These are phyloP conservation scores for Ganoderma lucidum DNA, from an alignment of 1,284 basidiomycete genomes.

Conservation along the genomic window DNA sequence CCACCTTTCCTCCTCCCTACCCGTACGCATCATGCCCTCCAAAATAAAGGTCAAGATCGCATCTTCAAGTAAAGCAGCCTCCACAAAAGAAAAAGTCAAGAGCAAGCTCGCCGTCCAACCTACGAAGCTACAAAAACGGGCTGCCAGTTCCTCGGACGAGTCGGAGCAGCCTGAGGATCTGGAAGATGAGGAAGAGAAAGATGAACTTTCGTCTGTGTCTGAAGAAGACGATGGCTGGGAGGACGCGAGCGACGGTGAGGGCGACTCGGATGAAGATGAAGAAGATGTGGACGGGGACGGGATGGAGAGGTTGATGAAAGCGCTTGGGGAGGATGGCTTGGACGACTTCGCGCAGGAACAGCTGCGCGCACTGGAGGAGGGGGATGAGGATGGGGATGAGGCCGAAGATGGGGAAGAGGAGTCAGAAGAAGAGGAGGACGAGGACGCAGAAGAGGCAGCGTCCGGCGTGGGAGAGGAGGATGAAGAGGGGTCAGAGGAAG, in stretches of 20 bases:
- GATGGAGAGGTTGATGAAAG: constrained; percentile 70
- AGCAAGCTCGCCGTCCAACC: constrained; percentile 17
- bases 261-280: constrained; percentile 47
- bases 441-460: constrained; percentile 35
- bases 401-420: constrained; percentile 48
- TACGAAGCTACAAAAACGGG: constrained; percentile 24
- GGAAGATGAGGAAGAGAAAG: constrained; percentile 44
- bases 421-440: constrained; percentile 40
- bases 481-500: constrained; percentile 28
- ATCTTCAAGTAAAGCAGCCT: constrained; percentile 2
- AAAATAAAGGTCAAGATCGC: constrained; percentile 17
- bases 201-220: constrained; percentile 21
- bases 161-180: constrained; percentile 27
- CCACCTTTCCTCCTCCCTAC: background rate
- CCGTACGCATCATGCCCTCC: constrained; percentile 16
- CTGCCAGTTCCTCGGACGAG: constrained; percentile 25
- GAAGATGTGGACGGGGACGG: constrained; percentile 72
- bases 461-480: constrained; percentile 45
- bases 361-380: constrained; percentile 50
- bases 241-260: constrained; percentile 44
- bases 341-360: constrained; percentile 68
- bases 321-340: constrained; percentile 71
- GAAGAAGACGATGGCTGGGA: constrained; percentile 40
- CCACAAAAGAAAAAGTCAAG: constrained; percentile 9
- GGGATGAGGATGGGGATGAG: constrained; percentile 44